Evolutionary conservation across 2,329 filamentous ascomycete species (phyloP).

Genomic region (Apiospora malaysiana): DNA sequence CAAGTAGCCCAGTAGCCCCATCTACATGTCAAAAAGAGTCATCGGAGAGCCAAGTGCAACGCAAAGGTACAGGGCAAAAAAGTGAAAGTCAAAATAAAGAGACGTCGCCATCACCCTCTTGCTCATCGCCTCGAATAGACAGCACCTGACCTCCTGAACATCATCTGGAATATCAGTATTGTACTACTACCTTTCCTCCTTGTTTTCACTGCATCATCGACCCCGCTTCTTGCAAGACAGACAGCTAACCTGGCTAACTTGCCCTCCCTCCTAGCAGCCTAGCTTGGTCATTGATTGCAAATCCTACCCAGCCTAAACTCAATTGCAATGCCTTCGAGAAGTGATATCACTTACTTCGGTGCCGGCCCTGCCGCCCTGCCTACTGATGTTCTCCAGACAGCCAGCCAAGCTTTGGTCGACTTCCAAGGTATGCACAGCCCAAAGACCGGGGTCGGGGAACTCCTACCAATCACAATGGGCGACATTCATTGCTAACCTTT

Average conservation of each 20-base stretch:
- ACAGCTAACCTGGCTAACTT: not conserved
- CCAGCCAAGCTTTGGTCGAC: conserved; percentile 79
- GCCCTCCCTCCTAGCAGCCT: not conserved
- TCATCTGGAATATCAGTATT: not conserved
- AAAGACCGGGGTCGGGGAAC: not conserved
- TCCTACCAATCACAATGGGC: conserved; percentile 37
- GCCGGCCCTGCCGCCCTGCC: conserved; percentile 89
- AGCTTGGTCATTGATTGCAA: conserved; percentile 19
- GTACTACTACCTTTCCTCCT: not conserved
- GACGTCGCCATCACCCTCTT: not conserved
- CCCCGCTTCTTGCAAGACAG: conserved; percentile 3
- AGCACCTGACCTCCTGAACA: not conserved
- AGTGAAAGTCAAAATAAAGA: not conserved
- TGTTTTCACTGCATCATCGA: not conserved
- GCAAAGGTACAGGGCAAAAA: not conserved
- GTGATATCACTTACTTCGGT: conserved; percentile 84
- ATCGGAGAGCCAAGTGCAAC: not conserved
- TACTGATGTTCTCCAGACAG: conserved; percentile 78
- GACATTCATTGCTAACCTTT: conserved; percentile 67
- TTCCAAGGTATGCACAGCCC: conserved; percentile 58
- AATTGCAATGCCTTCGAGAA: conserved; percentile 65
- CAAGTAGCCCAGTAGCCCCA: conserved; percentile 7
- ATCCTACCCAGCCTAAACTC: conserved; percentile 38
- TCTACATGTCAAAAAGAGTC: conserved; percentile 2
- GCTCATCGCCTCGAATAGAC: not conserved